phyloP scores from a whole-genome alignment of 306 rosid genomes.

The Biancaea sappan region DNA sequence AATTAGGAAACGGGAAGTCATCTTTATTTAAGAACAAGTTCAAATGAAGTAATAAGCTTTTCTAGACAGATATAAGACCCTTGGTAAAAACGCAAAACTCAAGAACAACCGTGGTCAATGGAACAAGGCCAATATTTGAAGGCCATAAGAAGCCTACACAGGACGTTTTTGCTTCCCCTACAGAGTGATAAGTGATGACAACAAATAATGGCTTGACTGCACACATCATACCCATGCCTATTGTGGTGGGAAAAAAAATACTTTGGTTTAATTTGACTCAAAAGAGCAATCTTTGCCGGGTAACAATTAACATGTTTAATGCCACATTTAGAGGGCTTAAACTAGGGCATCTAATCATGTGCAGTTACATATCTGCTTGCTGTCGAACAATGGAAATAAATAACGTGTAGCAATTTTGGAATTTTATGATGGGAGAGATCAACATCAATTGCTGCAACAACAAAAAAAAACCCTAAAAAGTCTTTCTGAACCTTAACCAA shows the following conservation, averaged over 20 bases:
- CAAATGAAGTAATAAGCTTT: not conserved
- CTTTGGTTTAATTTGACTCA: not conserved
- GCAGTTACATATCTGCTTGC: not conserved
- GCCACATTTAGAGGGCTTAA: not conserved
- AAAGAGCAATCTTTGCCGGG: not conserved
- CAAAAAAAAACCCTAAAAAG: not conserved
- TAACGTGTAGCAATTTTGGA: not conserved
- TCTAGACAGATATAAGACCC: no score
- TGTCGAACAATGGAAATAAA: not conserved
- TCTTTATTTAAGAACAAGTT: slow-evolving; percentile 14
- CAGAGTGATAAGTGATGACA: not conserved
- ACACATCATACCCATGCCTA: not conserved
- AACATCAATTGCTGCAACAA: slow-evolving; percentile 24
- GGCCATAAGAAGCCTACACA: not conserved
- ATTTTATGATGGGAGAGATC: not conserved
- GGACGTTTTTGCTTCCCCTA: slow-evolving; percentile 4
- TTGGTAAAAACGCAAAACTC: slow-evolving; percentile 23
- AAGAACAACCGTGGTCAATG: slow-evolving; percentile 6
- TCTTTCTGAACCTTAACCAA: not conserved
- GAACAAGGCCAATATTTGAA: not conserved
- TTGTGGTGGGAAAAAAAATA: not conserved
- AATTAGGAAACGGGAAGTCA: slow-evolving; percentile 24
- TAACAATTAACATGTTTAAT: not conserved
- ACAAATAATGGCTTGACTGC: slow-evolving; percentile 5
- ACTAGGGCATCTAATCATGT: not conserved